A percentile compares a stretch with the other conserved stretches of the same genome.
Evolutionary conservation across 768 basidiomycete species (phyloP).

Genomic region (Royoungia palumana): DNA sequence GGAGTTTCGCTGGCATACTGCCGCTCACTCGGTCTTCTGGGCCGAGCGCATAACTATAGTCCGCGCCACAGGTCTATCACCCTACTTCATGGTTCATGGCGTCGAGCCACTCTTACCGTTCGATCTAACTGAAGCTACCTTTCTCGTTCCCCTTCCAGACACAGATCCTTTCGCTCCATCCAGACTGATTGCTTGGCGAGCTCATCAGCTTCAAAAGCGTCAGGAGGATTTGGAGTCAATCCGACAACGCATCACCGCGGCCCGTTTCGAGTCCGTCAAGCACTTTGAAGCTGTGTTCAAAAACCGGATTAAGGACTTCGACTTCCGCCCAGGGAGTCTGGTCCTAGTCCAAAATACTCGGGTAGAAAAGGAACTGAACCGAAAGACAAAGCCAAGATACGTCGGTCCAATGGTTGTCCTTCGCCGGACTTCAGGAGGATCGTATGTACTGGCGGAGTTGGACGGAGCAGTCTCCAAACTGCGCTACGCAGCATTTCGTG

Average conservation of each 20-base stretch:
- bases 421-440: conserved; percentile 14
- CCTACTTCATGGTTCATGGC: no score
- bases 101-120: not conserved
- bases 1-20: no score
- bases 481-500: conserved; percentile 16
- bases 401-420: conserved; percentile 28
- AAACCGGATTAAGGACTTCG: no score
- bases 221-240: not conserved
- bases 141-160: not conserved
- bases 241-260: rapidly evolving
- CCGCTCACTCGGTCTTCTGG: no score
- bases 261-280: not conserved
- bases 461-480: conserved; percentile 17
- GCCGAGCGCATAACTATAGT: no score
- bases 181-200: not conserved
- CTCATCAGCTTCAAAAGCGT: not conserved
- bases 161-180: not conserved
- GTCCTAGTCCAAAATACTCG: not conserved
- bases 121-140: not conserved
- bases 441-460: conserved; percentile 27
- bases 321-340: not conserved
- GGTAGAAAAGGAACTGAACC: conserved; percentile 13
- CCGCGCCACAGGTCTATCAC: no score
- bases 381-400: conserved; percentile 24
- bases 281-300: not conserved